Evolutionary conservation across 129 eudicot genomes (phyloP).

Genomic region (Solidago caesia): DNA sequence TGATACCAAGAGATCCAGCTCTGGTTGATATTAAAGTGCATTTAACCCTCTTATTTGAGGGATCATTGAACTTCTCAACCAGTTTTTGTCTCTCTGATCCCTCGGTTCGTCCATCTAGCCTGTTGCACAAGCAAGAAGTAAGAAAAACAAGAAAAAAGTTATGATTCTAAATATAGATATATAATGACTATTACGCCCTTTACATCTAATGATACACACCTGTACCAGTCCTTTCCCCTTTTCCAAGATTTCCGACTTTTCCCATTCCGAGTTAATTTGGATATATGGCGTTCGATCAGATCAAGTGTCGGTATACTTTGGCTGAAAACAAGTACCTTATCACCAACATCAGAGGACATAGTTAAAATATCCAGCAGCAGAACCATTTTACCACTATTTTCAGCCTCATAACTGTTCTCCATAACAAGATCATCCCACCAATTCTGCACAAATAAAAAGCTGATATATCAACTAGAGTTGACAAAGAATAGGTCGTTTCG

Average conservation of each 20-base stretch:
- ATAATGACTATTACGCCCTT: conserved; percentile 1
- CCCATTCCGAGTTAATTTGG: conserved; percentile 64
- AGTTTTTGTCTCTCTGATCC: conserved; percentile 87
- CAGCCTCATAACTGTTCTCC: conserved; percentile 58
- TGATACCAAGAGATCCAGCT: conserved; percentile 97
- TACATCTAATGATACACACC: conserved; percentile 47
- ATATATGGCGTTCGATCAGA: conserved; percentile 71
- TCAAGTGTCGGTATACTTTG: conserved; percentile 89
- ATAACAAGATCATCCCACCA: conserved; percentile 94
- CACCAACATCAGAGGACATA: conserved; percentile 62
- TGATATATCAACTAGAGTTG: conserved; percentile 5
- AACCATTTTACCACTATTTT: conserved; percentile 94
- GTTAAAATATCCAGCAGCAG: conserved; percentile 78
- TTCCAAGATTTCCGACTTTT: conserved; percentile 76
- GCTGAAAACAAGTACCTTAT: conserved; percentile 89
- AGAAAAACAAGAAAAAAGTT: conserved; percentile 9
- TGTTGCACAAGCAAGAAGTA: conserved; percentile 30
- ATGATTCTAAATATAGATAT: not conserved
- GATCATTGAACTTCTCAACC: conserved; percentile 80
- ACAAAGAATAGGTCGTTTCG: not conserved
- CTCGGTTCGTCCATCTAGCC: conserved; percentile 90
- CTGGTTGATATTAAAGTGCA: conserved; percentile 88
- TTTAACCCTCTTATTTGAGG: conserved; percentile 77
- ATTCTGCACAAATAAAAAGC: conserved; percentile 43
- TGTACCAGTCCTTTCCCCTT: conserved; percentile 96